Evolutionary conservation across 441 rosid species (phyloP).

Genomic region (Gossypium davidsonii): DNA sequence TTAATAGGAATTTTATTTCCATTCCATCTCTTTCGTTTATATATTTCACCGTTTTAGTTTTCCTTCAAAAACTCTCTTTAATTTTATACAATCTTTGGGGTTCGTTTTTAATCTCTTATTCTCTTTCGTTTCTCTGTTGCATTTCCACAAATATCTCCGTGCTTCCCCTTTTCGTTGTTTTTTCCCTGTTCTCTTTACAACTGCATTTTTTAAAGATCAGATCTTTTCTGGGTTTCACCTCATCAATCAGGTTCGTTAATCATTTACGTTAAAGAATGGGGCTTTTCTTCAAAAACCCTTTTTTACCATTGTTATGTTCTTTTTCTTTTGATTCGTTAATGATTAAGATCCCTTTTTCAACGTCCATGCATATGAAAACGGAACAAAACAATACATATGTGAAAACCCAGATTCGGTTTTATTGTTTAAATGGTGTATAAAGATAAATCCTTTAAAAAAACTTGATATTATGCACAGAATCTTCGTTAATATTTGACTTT

Average conservation of each 20-base stretch:
- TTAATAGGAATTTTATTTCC: background rate
- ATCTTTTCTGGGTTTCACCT: background rate
- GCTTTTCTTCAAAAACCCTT: background rate
- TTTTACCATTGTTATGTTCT: background rate
- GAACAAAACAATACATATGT: background rate
- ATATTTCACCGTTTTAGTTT: constrained; percentile 2
- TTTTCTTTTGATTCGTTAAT: background rate
- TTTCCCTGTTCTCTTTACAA: constrained; percentile 2
- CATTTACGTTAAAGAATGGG: background rate
- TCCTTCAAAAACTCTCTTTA: background rate
- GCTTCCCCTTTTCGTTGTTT: background rate
- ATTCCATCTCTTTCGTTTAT: background rate
- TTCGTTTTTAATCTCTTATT: background rate
- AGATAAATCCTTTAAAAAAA: too few relatives aligned
- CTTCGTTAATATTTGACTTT: constrained; percentile 7
- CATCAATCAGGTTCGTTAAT: constrained; percentile 22
- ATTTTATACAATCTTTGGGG: constrained; percentile 15
- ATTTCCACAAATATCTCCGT: background rate
- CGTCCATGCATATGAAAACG: constrained; percentile 10
- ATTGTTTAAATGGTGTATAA: too few relatives aligned
- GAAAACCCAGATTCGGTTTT: background rate
- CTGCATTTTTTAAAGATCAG: constrained; percentile 5
- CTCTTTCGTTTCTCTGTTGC: background rate
- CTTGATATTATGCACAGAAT: too few relatives aligned
- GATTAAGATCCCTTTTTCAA: background rate